Evolutionary conservation across 2,329 filamentous ascomycete genomes (phyloP), one percentile per base, ranked within the genome.

Genomic region (Aspergillus vadensis): DNA sequence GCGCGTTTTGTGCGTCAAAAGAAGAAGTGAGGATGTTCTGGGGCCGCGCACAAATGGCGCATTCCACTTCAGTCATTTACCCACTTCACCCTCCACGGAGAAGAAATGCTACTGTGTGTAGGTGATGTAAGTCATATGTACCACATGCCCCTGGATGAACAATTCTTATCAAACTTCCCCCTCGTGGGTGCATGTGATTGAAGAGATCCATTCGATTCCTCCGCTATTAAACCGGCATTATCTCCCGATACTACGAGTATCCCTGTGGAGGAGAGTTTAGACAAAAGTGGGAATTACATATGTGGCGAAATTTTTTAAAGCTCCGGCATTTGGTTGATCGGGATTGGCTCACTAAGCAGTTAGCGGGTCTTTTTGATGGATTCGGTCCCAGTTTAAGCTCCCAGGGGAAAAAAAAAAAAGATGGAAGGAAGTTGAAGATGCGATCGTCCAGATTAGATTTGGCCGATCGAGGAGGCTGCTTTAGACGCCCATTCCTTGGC

Each of bases 31-130:
- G 58, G n/a, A 48, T 39, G 54, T 43, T 59, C 63, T 65, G 68
- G 32, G 67, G 71, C 55, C 41, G 70, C 73, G 73, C 73, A 74
- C 70, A 75, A 76, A 73, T 73, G 60, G 64, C 73, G 69, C 73
- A 75, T 70, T 55, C 61, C 58, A 30, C 19, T 8, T 19, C 19
- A 23, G 25, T 27, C 25, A 27, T 27, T 19, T 30, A 44, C 21
- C 41, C 41, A 44, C 41, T 21, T 6, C 10, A 44, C 41, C 25
- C 17, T 15, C 27, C 27, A 30, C 10, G 27, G 27, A 30, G 27
- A 30, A 12, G 4, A 30, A 30, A 12, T 30, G 27, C 1, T 30
- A 30, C 27, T 30, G 27, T 30, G 10, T 30, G 10, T 30, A 30
- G 51, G 39, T 41, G 51, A 41, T 53, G 51, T 39, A 53, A 36